Evolutionary conservation across 2,329 filamentous ascomycete species (phyloP).

Genomic region (Ophiostoma sp.): DNA sequence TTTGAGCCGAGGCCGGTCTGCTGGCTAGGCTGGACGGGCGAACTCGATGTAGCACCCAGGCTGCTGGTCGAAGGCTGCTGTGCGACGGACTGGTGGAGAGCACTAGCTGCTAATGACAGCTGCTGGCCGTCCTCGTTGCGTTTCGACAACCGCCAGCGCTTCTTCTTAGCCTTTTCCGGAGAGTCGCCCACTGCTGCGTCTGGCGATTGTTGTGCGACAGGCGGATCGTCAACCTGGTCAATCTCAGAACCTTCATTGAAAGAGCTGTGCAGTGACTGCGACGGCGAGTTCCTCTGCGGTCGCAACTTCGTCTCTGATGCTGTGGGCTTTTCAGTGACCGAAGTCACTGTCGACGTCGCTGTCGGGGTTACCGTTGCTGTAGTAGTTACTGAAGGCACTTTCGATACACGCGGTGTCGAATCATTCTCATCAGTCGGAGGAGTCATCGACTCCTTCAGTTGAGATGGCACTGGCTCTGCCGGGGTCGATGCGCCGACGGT

Average conservation of each 20-base stretch:
- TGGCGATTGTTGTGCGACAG: conserved; percentile 21
- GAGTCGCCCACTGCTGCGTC: conserved; percentile 28
- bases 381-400: conserved; percentile 37
- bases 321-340: conserved; percentile 24
- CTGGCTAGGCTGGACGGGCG: conserved; percentile 37
- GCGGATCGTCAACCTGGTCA: conserved; percentile 63
- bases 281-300: conserved; percentile 62
- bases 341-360: conserved; percentile 27
- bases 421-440: conserved; percentile 37
- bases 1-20: conserved; percentile 53
- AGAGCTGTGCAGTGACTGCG: conserved; percentile 69
- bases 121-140: conserved; percentile 50
- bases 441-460: background rate
- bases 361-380: conserved; percentile 21
- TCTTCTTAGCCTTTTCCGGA: conserved; percentile 63
- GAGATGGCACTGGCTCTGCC: background rate
- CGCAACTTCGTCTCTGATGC: conserved; percentile 42
- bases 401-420: conserved; percentile 44
- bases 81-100: conserved; percentile 11
- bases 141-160: conserved; percentile 67
- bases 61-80: conserved; percentile 20
- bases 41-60: conserved; percentile 18
- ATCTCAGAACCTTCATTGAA: conserved; percentile 77
- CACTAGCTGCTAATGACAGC: background rate
- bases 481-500: background rate